Conservation (phyloP, 345 rosid species). For the Gossypium rotundifolium region DNA sequence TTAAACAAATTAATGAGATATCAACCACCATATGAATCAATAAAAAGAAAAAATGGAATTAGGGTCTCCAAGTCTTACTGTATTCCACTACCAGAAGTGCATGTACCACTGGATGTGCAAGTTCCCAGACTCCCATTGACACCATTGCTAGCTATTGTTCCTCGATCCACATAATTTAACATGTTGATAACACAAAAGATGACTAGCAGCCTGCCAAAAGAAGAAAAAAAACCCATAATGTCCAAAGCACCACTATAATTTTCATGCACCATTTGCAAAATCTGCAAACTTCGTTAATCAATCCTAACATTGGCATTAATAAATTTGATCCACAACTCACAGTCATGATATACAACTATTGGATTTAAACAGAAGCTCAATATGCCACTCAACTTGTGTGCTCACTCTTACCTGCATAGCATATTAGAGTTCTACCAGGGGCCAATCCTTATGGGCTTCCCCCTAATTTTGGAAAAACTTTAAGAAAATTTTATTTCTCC, state of each 20-base stretch:
- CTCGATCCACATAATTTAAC: constrained; percentile 84
- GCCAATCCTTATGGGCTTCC: too few relatives aligned
- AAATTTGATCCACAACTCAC: neutral
- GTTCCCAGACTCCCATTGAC: constrained; percentile 68
- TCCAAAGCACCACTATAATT: neutral
- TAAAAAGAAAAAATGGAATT: neutral
- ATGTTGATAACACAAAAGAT: constrained; percentile 81
- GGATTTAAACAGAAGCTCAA: neutral
- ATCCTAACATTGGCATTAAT: neutral
- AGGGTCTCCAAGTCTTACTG: constrained; percentile 55
- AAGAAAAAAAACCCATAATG: neutral
- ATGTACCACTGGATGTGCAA: constrained; percentile 62
- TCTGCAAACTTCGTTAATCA: neutral
- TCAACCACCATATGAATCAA: neutral
- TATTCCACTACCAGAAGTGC: constrained; percentile 77
- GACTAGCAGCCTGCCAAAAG: constrained; percentile 61
- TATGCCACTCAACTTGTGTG: neutral
- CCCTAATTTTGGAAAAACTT: too few relatives aligned
- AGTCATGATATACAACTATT: neutral
- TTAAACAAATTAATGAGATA: neutral
- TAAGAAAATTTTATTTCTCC: too few relatives aligned
- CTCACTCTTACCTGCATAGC: neutral
- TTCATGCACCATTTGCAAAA: neutral
- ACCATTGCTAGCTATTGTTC: constrained; percentile 95
- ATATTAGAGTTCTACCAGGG: neutral